A percentile compares a stretch with the other conserved stretches of the same genome.
phyloP scores from a whole-genome alignment of 805 yeast genomes.

The Suhomyces pyralidae region DNA sequence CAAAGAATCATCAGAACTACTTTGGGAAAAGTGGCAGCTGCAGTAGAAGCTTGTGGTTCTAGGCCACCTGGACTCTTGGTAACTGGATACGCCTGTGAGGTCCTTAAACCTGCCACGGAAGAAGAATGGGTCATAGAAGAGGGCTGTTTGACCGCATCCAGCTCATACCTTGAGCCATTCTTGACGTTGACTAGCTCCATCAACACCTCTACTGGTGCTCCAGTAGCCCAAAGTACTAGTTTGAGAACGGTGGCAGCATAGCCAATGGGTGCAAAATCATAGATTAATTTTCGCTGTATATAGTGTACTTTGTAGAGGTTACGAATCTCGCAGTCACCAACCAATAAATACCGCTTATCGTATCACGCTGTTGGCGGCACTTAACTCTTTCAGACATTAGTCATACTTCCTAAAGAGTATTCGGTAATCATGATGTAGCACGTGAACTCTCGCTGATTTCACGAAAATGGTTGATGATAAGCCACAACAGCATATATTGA shows the following conservation, averaged over 20 bases:
- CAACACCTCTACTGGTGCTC: not conserved
- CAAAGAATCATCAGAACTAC: constrained; percentile 81
- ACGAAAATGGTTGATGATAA: not conserved
- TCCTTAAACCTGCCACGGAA: constrained; percentile 27
- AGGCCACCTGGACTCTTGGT: constrained; percentile 91
- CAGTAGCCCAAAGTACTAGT: not conserved
- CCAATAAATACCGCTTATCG: not conserved
- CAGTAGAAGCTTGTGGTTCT: constrained; percentile 73
- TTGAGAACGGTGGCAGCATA: not conserved
- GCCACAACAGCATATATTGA: not conserved
- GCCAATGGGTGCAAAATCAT: not conserved
- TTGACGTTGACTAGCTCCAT: not conserved
- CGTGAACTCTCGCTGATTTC: not conserved
- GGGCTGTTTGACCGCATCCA: constrained; percentile 22
- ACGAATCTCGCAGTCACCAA: not conserved
- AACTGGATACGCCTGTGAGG: constrained; percentile 74
- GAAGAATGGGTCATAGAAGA: constrained; percentile 49
- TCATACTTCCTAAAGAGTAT: not conserved
- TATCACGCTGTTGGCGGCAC: not conserved
- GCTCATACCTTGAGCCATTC: constrained; percentile 2
- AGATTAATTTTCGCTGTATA: not conserved
- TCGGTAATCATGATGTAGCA: not conserved
- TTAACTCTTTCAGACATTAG: not conserved
- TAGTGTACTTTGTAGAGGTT: not conserved
- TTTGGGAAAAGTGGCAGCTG: constrained; percentile 62